phyloP scores from a whole-genome alignment of 163 green algal species.

The Scenedesmus sp. region DNA sequence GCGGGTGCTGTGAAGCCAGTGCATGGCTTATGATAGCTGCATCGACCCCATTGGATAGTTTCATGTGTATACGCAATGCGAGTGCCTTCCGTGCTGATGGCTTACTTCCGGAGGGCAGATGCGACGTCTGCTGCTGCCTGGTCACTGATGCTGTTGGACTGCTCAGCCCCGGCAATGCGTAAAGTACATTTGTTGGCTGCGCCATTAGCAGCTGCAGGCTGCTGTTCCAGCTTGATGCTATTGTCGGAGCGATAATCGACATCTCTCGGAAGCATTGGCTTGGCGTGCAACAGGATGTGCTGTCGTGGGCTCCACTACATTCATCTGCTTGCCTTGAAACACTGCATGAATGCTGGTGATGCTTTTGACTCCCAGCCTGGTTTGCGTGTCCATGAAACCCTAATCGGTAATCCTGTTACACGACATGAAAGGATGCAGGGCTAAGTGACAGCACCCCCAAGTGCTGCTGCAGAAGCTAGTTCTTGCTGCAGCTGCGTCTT shows the following conservation, averaged over 20 bases:
- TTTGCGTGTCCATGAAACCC: no score
- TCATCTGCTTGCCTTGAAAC: neutral
- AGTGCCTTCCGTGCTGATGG: no score
- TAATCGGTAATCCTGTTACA: neutral
- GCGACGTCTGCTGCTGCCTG: neutral
- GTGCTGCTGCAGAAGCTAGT: neutral
- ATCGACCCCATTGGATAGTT: no score
- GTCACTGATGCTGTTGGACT: neutral
- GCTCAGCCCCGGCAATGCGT: neutral
- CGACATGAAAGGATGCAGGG: neutral
- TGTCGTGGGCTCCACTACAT: neutral
- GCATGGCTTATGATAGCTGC: no score
- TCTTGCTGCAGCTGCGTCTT: neutral
- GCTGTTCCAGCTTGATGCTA: neutral
- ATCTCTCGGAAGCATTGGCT: neutral
- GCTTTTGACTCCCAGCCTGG: no score
- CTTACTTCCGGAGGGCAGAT: neutral
- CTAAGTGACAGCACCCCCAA: neutral
- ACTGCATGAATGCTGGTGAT: neutral
- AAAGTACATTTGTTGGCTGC: neutral
- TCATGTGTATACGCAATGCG: no score
- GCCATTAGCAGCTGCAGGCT: neutral
- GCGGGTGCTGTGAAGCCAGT: no score
- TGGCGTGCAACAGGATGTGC: no score
- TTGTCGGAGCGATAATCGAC: neutral